phyloP scores from a whole-genome alignment of 768 basidiomycete genomes.

The Trametes gibbosa region DNA sequence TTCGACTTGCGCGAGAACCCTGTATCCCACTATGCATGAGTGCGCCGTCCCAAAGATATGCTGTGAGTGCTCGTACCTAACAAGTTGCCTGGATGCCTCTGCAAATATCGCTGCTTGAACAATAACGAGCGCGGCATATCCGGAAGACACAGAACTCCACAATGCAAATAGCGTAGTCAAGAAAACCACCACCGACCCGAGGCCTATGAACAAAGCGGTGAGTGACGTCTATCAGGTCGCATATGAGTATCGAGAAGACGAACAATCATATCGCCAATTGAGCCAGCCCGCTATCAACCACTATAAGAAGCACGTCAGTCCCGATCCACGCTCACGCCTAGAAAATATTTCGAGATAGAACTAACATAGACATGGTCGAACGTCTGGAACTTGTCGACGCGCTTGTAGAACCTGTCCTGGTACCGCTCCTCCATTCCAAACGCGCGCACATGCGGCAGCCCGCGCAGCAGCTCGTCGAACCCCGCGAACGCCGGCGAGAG shows the following conservation, averaged over 20 bases:
- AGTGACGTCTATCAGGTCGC: no score
- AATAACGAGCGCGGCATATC: slow-evolving; percentile 69
- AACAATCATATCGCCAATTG: slow-evolving; percentile 72
- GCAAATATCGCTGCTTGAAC: slow-evolving; percentile 69
- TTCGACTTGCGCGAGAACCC: slow-evolving; percentile 68
- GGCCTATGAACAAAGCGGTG: slow-evolving; percentile 35
- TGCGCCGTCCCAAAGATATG: no score
- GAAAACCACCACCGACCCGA: slow-evolving; percentile 71
- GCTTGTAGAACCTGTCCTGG: slow-evolving; percentile 58
- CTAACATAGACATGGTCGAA: slow-evolving; percentile 71
- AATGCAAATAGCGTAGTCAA: slow-evolving; percentile 68
- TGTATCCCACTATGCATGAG: slow-evolving; percentile 21
- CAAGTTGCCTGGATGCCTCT: slow-evolving; percentile 62
- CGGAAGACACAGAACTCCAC: slow-evolving; percentile 51
- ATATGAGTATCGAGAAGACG: slow-evolving; percentile 19
- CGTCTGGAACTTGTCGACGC: slow-evolving; percentile 62
- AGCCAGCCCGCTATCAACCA: slow-evolving; percentile 72
- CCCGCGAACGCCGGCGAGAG: slow-evolving; percentile 72
- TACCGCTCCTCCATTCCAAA: slow-evolving; percentile 71
- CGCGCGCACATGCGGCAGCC: slow-evolving; percentile 65
- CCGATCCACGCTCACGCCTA: neutral
- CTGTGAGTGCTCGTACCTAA: slow-evolving; percentile 38
- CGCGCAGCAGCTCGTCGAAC: slow-evolving; percentile 67
- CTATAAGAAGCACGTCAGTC: slow-evolving; percentile 30
- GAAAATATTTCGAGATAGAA: slow-evolving; percentile 8